Evolutionary conservation across 1,284 basidiomycete genomes (phyloP).

Genomic region (Malassezia sympodialis): DNA sequence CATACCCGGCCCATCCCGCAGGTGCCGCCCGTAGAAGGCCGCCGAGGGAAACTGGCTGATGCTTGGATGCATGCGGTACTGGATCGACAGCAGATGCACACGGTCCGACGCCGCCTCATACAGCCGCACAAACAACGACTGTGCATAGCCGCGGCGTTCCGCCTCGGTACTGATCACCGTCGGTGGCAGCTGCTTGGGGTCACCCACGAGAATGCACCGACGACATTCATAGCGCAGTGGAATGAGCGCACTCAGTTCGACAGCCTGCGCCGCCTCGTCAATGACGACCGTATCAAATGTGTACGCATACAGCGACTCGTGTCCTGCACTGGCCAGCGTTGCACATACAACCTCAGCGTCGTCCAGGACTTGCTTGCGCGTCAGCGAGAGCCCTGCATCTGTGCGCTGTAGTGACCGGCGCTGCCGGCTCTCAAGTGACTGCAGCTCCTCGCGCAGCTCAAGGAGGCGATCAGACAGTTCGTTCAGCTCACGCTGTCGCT

Average conservation of each 20-base stretch:
- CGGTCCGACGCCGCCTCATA: slow-evolving; percentile 67
- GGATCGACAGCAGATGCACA: slow-evolving; percentile 87
- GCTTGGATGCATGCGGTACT: slow-evolving; percentile 98
- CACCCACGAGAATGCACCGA: slow-evolving; percentile 88
- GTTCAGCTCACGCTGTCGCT: slow-evolving; percentile 9
- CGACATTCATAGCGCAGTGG: slow-evolving; percentile 79
- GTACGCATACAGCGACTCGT: slow-evolving; percentile 70
- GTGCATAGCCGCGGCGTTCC: slow-evolving; percentile 68
- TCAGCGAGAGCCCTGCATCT: neutral
- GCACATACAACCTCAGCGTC: slow-evolving; percentile 82
- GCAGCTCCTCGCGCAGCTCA: slow-evolving; percentile 8
- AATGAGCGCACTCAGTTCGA: slow-evolving; percentile 92
- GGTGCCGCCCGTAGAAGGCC: slow-evolving; percentile 72
- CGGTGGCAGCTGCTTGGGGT: slow-evolving; percentile 92
- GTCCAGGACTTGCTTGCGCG: slow-evolving; percentile 26
- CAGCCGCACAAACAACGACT: slow-evolving; percentile 83
- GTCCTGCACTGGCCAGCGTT: slow-evolving; percentile 76
- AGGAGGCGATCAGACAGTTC: slow-evolving; percentile 6
- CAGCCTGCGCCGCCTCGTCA: slow-evolving; percentile 94
- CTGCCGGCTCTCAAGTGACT: slow-evolving; percentile 9
- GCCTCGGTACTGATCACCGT: slow-evolving; percentile 88
- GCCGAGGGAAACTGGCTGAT: slow-evolving; percentile 82
- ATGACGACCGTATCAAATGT: slow-evolving; percentile 95
- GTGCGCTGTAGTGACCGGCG: neutral
- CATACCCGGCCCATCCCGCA: slow-evolving; percentile 85